phyloP scores from a whole-genome alignment of 257 asterid species.

The Dorcoceras hygrometricum region DNA sequence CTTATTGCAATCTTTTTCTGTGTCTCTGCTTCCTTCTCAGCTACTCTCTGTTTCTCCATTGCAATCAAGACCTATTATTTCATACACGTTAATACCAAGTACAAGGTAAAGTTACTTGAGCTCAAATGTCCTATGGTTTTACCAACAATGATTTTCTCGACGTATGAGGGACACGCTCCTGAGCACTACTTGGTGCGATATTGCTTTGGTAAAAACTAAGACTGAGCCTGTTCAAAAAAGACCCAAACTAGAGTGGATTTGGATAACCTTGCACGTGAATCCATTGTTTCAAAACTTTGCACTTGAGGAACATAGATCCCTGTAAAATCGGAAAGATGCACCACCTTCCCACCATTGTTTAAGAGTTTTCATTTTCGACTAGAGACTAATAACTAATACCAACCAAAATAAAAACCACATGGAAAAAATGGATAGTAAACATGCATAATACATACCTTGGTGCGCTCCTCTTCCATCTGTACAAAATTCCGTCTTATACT shows the following conservation, averaged over 20 bases:
- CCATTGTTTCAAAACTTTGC: background rate
- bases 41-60: slow-evolving; percentile 80
- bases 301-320: slow-evolving; percentile 16
- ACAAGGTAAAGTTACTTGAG: slow-evolving; percentile 5
- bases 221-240: background rate
- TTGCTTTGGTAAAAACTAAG: background rate
- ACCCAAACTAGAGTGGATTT: background rate
- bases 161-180: background rate
- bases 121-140: background rate
- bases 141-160: slow-evolving; percentile 1
- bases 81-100: background rate
- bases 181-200: background rate
- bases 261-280: slow-evolving; percentile 14
- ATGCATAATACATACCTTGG: slow-evolving; percentile 56
- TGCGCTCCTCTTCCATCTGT: slow-evolving; percentile 98
- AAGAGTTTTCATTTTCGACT: slow-evolving; percentile 3
- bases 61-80: slow-evolving; percentile 80
- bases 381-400: slow-evolving; percentile 1
- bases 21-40: slow-evolving; percentile 99
- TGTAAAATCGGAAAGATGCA: slow-evolving; percentile 8
- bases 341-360: slow-evolving; percentile 9
- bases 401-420: slow-evolving; percentile 10
- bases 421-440: slow-evolving; percentile 5
- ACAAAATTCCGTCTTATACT: slow-evolving; percentile 81
- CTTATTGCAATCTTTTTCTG: slow-evolving; percentile 86